Percentiles rank a stretch among this genome's conserved stretches.
Evolutionary conservation across 306 rosid genomes (phyloP).

Genomic region (Pyrus communis): DNA sequence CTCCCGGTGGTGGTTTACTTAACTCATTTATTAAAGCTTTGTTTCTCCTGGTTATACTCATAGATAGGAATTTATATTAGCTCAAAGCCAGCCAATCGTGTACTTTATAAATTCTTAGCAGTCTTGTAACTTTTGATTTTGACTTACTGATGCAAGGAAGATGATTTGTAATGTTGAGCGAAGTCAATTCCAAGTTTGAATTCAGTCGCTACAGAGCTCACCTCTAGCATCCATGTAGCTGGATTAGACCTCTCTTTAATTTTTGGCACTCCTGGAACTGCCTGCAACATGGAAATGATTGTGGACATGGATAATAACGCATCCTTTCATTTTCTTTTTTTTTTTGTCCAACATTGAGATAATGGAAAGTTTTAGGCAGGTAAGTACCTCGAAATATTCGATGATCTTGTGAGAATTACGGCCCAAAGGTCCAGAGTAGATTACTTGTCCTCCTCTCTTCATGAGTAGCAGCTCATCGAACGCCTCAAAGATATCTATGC

Average conservation of each 20-base stretch:
- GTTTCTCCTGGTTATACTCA: slow-evolving; percentile 50
- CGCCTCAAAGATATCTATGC: slow-evolving; percentile 97
- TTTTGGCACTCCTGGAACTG: slow-evolving; percentile 69
- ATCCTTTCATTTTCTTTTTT: neutral
- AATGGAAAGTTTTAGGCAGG: neutral
- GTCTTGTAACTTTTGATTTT: slow-evolving; percentile 6
- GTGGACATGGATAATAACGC: slow-evolving; percentile 1
- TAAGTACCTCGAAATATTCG: slow-evolving; percentile 72
- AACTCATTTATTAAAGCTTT: slow-evolving; percentile 60
- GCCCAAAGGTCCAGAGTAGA: slow-evolving; percentile 82
- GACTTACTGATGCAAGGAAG: slow-evolving; percentile 70
- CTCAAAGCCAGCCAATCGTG: neutral
- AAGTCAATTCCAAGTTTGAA: slow-evolving; percentile 80
- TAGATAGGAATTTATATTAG: slow-evolving; percentile 15
- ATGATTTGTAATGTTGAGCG: slow-evolving; percentile 69
- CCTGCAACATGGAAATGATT: slow-evolving; percentile 29
- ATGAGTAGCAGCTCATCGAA: slow-evolving; percentile 82
- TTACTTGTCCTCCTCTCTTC: slow-evolving; percentile 96
- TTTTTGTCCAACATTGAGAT: neutral
- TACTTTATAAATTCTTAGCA: neutral
- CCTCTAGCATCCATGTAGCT: slow-evolving; percentile 99
- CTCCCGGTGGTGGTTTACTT: slow-evolving; percentile 61
- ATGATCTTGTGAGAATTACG: slow-evolving; percentile 69
- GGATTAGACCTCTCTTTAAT: slow-evolving; percentile 89
- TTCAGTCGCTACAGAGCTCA: slow-evolving; percentile 83